Evolutionary conservation across 345 rosid genomes (phyloP).

Genomic region (Barbarea vulgaris): DNA sequence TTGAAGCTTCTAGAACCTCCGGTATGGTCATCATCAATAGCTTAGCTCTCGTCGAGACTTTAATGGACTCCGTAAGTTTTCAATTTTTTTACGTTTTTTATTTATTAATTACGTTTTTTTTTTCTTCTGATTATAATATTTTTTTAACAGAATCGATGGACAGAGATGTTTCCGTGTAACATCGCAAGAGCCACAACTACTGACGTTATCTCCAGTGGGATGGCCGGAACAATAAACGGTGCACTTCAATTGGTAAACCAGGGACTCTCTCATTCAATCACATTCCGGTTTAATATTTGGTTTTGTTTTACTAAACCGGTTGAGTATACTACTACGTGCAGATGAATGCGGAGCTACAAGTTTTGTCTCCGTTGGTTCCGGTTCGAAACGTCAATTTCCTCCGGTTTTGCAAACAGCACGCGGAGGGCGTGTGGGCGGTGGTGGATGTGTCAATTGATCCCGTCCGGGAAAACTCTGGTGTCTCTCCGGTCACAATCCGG

Average conservation of each 20-base stretch:
- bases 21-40: conserved; percentile 56
- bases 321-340: conserved; percentile 17
- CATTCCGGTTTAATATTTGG: conserved; percentile 12
- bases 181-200: conserved; percentile 53
- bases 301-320: not conserved
- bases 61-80: conserved; percentile 71
- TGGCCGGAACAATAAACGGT: conserved; percentile 57
- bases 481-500: conserved; percentile 48
- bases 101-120: not conserved
- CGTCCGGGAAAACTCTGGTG: conserved; percentile 49
- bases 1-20: conserved; percentile 62
- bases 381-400: conserved; percentile 60
- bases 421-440: conserved; percentile 75
- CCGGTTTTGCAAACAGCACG: conserved; percentile 73
- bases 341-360: conserved; percentile 79
- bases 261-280: not conserved
- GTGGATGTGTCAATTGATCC: conserved; percentile 69
- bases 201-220: conserved; percentile 57
- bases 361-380: conserved; percentile 71
- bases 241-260: conserved; percentile 63
- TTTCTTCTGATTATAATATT: not conserved
- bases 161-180: conserved; percentile 65
- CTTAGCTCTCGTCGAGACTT: conserved; percentile 60
- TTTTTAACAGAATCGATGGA: conserved; percentile 60
- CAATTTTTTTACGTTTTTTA: not conserved